Evolutionary conservation across 441 rosid species (phyloP).

Genomic region (Biscutella laevigata): DNA sequence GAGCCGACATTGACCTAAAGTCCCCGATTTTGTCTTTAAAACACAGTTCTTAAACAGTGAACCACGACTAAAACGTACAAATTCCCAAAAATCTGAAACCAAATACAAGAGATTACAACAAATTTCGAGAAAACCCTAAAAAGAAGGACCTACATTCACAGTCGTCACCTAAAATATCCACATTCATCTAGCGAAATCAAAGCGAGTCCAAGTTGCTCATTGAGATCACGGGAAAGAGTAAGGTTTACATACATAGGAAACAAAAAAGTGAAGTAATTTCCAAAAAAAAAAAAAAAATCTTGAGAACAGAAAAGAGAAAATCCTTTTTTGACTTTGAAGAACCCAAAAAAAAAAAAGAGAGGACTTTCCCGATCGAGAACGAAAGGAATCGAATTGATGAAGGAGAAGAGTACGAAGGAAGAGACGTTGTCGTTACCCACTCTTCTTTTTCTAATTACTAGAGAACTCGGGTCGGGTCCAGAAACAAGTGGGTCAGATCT

Average conservation of each 20-base stretch:
- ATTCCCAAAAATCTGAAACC: background rate
- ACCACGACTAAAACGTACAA: constrained; percentile 1
- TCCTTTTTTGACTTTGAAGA: constrained; percentile 12
- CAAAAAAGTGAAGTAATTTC: background rate
- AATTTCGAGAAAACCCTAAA: constrained; percentile 13
- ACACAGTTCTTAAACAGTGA: background rate
- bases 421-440: background rate
- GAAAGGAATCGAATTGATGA: constrained; percentile 21
- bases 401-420: constrained; percentile 14
- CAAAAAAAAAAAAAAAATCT: background rate
- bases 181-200: constrained; percentile 6
- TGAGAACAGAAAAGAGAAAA: background rate
- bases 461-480: no score
- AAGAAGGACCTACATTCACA: constrained; percentile 16
- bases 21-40: background rate
- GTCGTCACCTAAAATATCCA: background rate
- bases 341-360: background rate
- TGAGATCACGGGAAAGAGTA: constrained; percentile 18
- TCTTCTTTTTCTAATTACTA: no score
- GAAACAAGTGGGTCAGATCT: constrained; percentile 1
- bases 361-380: constrained; percentile 26
- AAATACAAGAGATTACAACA: constrained; percentile 9
- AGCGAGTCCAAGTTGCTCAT: constrained; percentile 5
- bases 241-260: background rate
- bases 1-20: constrained; percentile 40